Evolutionary conservation across 768 basidiomycete species (phyloP), one percentile per base, ranked within the genome.

Genomic region (Russula sp.): DNA sequence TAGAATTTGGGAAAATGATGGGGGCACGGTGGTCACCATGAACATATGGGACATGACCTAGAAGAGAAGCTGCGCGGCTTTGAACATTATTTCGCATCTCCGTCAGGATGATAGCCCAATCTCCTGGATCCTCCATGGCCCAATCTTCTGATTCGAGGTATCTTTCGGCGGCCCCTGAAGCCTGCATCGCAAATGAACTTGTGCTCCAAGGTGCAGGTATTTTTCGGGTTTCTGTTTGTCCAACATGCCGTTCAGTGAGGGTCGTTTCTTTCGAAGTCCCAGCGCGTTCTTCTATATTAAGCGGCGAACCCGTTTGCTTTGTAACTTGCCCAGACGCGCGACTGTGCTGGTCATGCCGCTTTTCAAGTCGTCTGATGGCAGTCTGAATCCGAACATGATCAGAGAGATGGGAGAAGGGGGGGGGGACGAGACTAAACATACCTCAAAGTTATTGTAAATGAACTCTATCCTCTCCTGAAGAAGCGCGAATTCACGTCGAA

Each of bases 61-160:
- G 34, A 55, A 48, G 47, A 20, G 57, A 59, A 39, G 50, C 47
- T 1, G 62, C 58, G 42, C 57, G 52, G 34, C 43, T 51, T 35
- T 59, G 62, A 25, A 63, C 58, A 11, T 55, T 54, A 7, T 54
- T 53, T 36, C 46, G 62, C 58, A 63, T 63, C 57, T 59, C 43
- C 18, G 38, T 38, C 20, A 63, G 58, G 34, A 54, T 55, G n/a
- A 46, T 35, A 4, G 32, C 51, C 62, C 62, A 63, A 16, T 59
- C 41, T 42, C 20, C 47, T 16, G 52, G 52, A 49, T 53, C 62
- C 16, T 59, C 52, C 58, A 43, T 42, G 14, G 14, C 58, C 62
- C 42, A 63, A 43, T 63, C 58, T 39, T 59, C 61, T 8, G 38
- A 49, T 14, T 42, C 52, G 22, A 38, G 29, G n/a, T 53, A 29